Evolutionary conservation across 2,329 filamentous ascomycete genomes (phyloP), one percentile per base, ranked within the genome.

Genomic region (Penicillium concentricum): DNA sequence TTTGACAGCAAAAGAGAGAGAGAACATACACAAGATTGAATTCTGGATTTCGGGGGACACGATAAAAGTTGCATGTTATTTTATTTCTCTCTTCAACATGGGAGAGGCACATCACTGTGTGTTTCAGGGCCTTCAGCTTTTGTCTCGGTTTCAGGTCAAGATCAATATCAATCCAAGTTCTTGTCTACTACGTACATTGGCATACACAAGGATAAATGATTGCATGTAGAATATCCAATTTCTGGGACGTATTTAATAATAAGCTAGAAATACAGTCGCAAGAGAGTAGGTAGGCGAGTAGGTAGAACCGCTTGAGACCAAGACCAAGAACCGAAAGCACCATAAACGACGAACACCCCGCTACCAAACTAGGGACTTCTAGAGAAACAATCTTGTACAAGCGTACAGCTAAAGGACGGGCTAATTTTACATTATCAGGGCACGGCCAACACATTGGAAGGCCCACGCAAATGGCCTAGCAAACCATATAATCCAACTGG

Each of bases 401-500:
- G 15, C 18, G 34, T 37, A 12, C n/a, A 50, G 28, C 45, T 22
- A 35, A 50, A 28, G 10, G 7, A 3, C 6, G 8, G 5, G 24
- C 43, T 45, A 22, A 37, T 35, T 44, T 66, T 63, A 72, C 49
- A 58, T 54, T 26, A 69, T 58, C 22, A 73, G 42, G 35, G 63
- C 64, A 51, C 63, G 66, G 15, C 67, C 68, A 34, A 73, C 43
- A 34, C 61, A 57, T 15, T 68, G 62, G 46, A 74, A 62, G 8
- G 67, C 51, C 68, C 70, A 73, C 0, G 66, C 67, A 61, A 75
- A 69, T 2, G 73, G 73, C 39, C 58, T 68, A 2, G 64, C 62
- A 51, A 75, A 63, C 74, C 74, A 76, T 13, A 72, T 50, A 28
- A 76, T 59, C 74, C 73, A 76, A 20, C 66, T 69, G 5, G 67